Conservation (phyloP, 352 stramenopile genomes). For the Globisporangium spiculum region DNA sequence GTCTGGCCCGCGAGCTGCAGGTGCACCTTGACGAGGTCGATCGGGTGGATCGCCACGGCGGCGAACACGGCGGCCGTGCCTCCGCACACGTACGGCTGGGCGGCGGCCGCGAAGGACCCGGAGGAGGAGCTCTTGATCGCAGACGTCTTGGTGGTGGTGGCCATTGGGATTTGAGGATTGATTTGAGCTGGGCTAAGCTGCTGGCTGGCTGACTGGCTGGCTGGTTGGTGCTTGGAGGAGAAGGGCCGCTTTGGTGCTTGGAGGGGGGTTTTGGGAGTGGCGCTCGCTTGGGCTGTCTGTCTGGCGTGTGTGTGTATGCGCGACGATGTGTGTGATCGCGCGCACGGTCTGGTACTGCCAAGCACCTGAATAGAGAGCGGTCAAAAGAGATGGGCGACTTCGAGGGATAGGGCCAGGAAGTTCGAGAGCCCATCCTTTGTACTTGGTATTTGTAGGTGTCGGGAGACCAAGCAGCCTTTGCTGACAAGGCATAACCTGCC, state of each 20-base stretch:
- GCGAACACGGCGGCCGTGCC: slow-evolving; percentile 72
- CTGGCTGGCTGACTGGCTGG: too few species aligned
- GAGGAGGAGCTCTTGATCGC: slow-evolving; percentile 14
- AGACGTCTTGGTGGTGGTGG: slow-evolving; percentile 21
- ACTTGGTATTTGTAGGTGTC: background rate
- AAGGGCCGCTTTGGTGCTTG: slow-evolving; percentile 3
- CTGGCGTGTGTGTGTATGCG: background rate
- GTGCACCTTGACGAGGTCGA: slow-evolving; percentile 91
- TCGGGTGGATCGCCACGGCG: slow-evolving; percentile 84
- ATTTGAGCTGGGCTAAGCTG: background rate
- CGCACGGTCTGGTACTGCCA: background rate
- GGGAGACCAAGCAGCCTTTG: background rate
- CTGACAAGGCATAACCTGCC: too few species aligned
- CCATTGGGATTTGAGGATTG: slow-evolving; percentile 21
- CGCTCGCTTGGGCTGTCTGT: too few species aligned
- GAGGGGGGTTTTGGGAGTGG: slow-evolving; percentile 1
- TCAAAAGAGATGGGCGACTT: background rate
- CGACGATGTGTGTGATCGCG: background rate
- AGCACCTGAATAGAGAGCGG: background rate
- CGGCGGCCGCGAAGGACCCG: slow-evolving; percentile 40
- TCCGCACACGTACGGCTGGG: slow-evolving; percentile 81
- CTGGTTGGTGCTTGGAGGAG: slow-evolving; percentile 3
- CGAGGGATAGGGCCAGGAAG: background rate
- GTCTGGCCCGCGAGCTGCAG: slow-evolving; percentile 85
- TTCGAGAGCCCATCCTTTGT: background rate